These are phyloP conservation scores for Heimioporus sp. DNA, from an alignment of 768 basidiomycete species.

Conservation along the genomic window DNA sequence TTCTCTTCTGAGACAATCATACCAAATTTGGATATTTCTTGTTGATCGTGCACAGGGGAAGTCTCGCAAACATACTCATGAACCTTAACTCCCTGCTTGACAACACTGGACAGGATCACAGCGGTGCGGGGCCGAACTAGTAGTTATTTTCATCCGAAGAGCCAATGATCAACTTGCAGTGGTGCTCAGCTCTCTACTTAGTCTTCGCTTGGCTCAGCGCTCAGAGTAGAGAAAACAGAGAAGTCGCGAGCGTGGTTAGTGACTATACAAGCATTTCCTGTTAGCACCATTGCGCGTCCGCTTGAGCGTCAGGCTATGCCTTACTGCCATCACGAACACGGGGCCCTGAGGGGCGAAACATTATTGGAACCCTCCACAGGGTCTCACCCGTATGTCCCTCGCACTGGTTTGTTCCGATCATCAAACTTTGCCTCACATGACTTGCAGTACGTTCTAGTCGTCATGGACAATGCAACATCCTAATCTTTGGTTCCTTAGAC, in stretches of 20 bases:
- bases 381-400: neutral
- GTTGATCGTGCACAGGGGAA: too few relatives aligned
- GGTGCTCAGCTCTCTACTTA: neutral
- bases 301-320: too few relatives aligned
- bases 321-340: too few relatives aligned
- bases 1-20: neutral
- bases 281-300: neutral
- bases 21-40: neutral
- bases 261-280: neutral
- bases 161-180: too few relatives aligned
- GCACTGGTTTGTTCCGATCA: neutral
- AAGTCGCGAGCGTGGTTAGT: neutral
- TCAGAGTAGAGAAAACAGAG: too few relatives aligned
- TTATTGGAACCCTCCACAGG: too few relatives aligned
- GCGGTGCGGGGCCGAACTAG: neutral
- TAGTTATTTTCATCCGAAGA: conserved; percentile 1
- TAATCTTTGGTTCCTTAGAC: neutral
- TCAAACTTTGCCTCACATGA: neutral
- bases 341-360: too few relatives aligned
- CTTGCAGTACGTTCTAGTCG: neutral
- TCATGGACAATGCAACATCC: conserved; percentile 1
- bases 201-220: too few relatives aligned
- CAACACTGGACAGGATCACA: neutral
- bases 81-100: conserved; percentile 3
- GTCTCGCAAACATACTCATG: neutral